Conservation (phyloP, 1,139 yeast genomes). For the Taphrina betulina region DNA sequence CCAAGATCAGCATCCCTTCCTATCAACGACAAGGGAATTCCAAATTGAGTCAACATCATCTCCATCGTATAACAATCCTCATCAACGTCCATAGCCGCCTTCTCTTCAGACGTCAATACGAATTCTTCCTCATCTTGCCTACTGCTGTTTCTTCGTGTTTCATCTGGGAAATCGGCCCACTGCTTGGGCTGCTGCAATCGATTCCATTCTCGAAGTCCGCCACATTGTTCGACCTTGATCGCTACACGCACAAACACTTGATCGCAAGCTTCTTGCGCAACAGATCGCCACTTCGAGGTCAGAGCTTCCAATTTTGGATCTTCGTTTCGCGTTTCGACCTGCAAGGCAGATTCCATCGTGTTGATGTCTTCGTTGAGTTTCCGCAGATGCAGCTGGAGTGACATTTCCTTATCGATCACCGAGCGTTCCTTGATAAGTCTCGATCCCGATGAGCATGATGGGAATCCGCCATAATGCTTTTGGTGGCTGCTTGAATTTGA, state of each 20-base stretch:
- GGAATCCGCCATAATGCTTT: too few relatives aligned
- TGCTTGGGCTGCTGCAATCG: background rate
- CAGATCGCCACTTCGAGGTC: conserved; percentile 12
- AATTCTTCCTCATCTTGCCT: conserved; percentile 1
- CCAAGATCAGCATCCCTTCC: conserved; percentile 15
- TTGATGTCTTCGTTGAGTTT: conserved; percentile 5
- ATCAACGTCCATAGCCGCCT: conserved; percentile 4
- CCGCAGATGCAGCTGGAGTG: too few relatives aligned
- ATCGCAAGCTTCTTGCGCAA: conserved; percentile 8
- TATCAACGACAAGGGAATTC: conserved; percentile 5
- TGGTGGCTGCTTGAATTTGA: background rate
- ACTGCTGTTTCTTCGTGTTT: too few relatives aligned
- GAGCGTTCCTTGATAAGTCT: too few relatives aligned
- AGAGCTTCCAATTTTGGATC: background rate
- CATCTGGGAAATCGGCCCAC: conserved; percentile 7
- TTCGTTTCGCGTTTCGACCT: background rate
- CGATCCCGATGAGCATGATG: too few relatives aligned
- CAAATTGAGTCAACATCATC: conserved; percentile 5
- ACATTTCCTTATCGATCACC: too few relatives aligned
- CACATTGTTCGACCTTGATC: conserved; percentile 1
- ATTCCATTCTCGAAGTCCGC: conserved; percentile 16
- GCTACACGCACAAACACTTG: background rate
- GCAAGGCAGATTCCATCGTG: conserved; percentile 9
- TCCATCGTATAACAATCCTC: conserved; percentile 22
- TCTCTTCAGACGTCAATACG: conserved; percentile 6